Conservation (phyloP, 257 asterid species). For the Lycium ferocissimum region DNA sequence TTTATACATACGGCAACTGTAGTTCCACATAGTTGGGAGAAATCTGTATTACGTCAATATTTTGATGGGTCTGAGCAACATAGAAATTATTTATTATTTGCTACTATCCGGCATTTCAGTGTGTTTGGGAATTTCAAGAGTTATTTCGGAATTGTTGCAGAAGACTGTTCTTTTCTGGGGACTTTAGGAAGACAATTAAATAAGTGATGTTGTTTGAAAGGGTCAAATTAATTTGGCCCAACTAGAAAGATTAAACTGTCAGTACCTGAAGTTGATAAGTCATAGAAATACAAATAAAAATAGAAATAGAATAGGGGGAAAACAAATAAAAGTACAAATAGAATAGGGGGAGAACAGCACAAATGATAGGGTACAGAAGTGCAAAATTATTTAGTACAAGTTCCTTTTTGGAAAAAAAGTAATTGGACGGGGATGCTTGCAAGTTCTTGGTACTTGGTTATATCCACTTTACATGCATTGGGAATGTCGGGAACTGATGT, state of each 20-base stretch:
- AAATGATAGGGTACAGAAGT: not conserved
- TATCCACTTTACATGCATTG: not conserved
- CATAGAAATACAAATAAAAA: not conserved
- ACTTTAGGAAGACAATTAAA: no score
- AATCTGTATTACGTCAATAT: not conserved
- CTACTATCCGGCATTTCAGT: no score
- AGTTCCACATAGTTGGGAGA: not conserved
- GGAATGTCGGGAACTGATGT: slow-evolving; percentile 19
- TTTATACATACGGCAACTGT: not conserved
- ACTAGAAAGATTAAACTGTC: not conserved
- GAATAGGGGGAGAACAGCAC: not conserved
- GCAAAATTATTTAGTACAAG: not conserved
- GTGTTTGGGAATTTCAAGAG: no score
- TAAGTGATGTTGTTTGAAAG: no score
- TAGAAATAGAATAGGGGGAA: no score
- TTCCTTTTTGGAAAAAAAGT: not conserved
- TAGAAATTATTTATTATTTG: no score
- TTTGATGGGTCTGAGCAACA: no score
- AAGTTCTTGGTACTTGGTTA: not conserved
- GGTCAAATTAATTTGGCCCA: no score
- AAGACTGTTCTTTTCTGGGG: no score
- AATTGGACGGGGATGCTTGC: not conserved
- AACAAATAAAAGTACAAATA: not conserved
- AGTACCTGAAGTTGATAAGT: not conserved
- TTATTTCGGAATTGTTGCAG: no score